Conservation (phyloP, 257 asterid genomes). For the Solanum bukasovii region DNA sequence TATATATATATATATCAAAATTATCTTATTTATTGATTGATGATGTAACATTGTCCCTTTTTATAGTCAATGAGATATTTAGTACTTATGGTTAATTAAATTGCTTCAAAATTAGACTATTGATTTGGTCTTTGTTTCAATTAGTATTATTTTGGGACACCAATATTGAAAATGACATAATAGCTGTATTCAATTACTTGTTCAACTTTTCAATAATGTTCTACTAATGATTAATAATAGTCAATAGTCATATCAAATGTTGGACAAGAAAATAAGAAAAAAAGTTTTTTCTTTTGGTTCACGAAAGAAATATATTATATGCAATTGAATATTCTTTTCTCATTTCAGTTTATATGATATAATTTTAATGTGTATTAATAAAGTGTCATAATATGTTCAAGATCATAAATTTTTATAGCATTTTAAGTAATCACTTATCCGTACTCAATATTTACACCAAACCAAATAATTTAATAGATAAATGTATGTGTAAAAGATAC, state of each 20-base stretch:
- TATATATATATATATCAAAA: neutral
- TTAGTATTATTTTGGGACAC: neutral
- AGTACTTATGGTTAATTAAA: neutral
- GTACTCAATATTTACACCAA: neutral
- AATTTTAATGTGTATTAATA: neutral
- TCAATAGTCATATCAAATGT: neutral
- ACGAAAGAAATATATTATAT: neutral
- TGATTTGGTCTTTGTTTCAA: neutral
- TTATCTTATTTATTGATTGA: neutral
- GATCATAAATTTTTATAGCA: neutral
- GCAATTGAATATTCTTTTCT: neutral
- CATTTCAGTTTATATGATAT: neutral
- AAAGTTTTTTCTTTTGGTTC: neutral
- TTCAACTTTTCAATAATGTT: neutral
- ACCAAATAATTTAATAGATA: neutral
- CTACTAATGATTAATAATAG: neutral
- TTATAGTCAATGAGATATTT: neutral
- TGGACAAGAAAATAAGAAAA: neutral
- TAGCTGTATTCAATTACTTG: neutral
- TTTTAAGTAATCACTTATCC: neutral
- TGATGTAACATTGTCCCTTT: neutral
- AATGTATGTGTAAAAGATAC: too few species aligned
- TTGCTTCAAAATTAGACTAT: neutral
- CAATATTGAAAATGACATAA: neutral
- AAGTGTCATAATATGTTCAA: neutral